Percentiles rank a stretch among this genome's conserved stretches.
These are phyloP conservation scores for Trichoderma breve DNA, from an alignment of 2,329 filamentous ascomycete genomes.

Conservation along the genomic window DNA sequence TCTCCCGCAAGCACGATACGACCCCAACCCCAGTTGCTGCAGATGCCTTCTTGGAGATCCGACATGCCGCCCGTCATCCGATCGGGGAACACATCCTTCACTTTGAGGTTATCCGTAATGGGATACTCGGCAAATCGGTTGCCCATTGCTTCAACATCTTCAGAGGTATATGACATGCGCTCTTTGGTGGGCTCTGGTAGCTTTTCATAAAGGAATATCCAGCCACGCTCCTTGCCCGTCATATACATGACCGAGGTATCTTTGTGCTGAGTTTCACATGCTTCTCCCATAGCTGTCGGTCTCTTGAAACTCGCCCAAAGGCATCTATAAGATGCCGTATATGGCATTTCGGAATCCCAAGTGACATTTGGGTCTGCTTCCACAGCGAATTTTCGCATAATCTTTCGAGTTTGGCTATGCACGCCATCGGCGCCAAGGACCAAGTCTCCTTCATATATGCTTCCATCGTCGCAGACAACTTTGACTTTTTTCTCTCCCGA, in stretches of 20 bases:
- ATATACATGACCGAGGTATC: conserved; percentile 31
- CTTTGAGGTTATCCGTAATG: conserved; percentile 24
- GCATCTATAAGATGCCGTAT: conserved; percentile 32
- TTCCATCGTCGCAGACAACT: conserved; percentile 36
- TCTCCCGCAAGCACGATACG: conserved; percentile 39
- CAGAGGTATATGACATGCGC: conserved; percentile 27
- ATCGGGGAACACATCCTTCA: conserved; percentile 33
- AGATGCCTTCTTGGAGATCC: conserved; percentile 39
- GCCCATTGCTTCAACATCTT: conserved; percentile 29
- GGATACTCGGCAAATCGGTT: conserved; percentile 29
- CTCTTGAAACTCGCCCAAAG: conserved; percentile 37
- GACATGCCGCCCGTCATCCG: conserved; percentile 31
- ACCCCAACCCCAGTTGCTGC: conserved; percentile 36
- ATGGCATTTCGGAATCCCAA: conserved; percentile 32
- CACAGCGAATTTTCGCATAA: conserved; percentile 35
- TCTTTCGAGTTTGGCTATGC: conserved; percentile 36
- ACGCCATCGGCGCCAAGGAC: conserved; percentile 45
- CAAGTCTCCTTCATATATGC: conserved; percentile 34
- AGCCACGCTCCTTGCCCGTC: conserved; percentile 29
- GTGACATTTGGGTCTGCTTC: conserved; percentile 8
- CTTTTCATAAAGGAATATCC: conserved; percentile 37
- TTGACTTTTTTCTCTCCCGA: conserved; percentile 27
- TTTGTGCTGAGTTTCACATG: conserved; percentile 33
- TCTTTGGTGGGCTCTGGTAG: conserved; percentile 29
- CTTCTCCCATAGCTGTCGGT: conserved; percentile 25